Evolutionary conservation across 2,329 filamentous ascomycete species (phyloP).

Genomic region (Biscogniauxia mediterranea): DNA sequence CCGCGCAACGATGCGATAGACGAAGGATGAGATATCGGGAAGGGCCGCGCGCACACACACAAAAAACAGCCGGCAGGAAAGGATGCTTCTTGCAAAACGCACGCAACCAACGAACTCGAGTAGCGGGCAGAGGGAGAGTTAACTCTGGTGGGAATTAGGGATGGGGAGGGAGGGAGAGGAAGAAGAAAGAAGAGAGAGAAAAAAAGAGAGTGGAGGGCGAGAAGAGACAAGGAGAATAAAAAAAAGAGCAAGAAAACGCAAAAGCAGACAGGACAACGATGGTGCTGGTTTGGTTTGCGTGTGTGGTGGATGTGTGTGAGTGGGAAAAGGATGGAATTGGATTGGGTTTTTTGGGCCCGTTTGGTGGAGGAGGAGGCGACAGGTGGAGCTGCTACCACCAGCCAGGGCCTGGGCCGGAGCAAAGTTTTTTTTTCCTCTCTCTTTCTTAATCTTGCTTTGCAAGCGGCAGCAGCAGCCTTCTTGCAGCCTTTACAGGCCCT

Average conservation of each 20-base stretch:
- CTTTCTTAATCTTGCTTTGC: not conserved
- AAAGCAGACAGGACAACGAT: slow-evolving; percentile 37
- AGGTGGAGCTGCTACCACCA: slow-evolving; percentile 14
- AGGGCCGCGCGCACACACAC: slow-evolving; percentile 35
- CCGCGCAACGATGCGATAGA: slow-evolving; percentile 29
- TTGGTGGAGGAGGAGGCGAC: slow-evolving; percentile 22
- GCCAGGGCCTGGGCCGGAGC: not conserved
- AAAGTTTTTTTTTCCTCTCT: not conserved
- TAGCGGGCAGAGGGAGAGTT: slow-evolving; percentile 28
- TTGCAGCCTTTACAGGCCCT: not conserved
- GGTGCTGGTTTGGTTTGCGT: slow-evolving; percentile 33
- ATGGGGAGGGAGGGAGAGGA: slow-evolving; percentile 26
- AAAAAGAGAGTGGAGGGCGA: slow-evolving; percentile 27
- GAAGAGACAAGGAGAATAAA: slow-evolving; percentile 42
- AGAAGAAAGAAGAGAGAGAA: slow-evolving; percentile 19
- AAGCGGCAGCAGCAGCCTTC: too few relatives aligned
- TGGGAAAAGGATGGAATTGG: slow-evolving; percentile 31
- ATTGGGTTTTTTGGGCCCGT: slow-evolving; percentile 21
- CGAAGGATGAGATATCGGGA: slow-evolving; percentile 31
- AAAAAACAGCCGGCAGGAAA: slow-evolving; percentile 33
- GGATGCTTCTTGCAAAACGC: slow-evolving; percentile 38
- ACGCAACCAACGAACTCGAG: slow-evolving; percentile 35
- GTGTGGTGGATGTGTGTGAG: slow-evolving; percentile 32
- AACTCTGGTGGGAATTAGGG: slow-evolving; percentile 27
- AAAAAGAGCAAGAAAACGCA: slow-evolving; percentile 32